phyloP scores from a whole-genome alignment of 1,284 basidiomycete species.

The Trametes sp. region DNA sequence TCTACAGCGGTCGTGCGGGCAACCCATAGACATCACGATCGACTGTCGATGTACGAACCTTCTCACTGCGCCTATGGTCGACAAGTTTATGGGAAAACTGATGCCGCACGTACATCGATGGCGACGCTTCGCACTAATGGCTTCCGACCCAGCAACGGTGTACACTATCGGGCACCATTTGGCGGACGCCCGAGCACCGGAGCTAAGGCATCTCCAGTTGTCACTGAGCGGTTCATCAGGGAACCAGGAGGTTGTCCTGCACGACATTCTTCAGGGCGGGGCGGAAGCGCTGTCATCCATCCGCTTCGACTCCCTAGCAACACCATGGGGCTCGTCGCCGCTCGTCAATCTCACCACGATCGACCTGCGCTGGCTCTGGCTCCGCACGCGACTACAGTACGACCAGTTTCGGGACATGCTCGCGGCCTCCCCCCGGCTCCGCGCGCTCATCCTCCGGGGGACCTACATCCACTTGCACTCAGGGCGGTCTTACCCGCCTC shows the following conservation, averaged over 20 bases:
- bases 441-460: slow-evolving; percentile 37
- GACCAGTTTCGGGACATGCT: slow-evolving; percentile 36
- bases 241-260: slow-evolving; percentile 35
- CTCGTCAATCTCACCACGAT: slow-evolving; percentile 33
- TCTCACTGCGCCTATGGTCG: slow-evolving; percentile 28
- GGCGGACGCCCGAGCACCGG: slow-evolving; percentile 28
- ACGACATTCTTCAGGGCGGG: slow-evolving; percentile 34
- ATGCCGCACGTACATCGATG: slow-evolving; percentile 34
- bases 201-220: slow-evolving; percentile 35
- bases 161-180: slow-evolving; percentile 30
- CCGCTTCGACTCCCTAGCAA: slow-evolving; percentile 37
- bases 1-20: slow-evolving; percentile 31
- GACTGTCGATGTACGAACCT: slow-evolving; percentile 32
- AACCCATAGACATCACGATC: slow-evolving; percentile 37
- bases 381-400: slow-evolving; percentile 35
- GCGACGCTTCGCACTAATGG: slow-evolving; percentile 33
- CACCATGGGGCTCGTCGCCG: slow-evolving; percentile 31
- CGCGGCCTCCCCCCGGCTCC: slow-evolving; percentile 33
- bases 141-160: slow-evolving; percentile 34
- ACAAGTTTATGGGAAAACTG: slow-evolving; percentile 25
- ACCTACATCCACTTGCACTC: slow-evolving; percentile 38
- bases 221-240: slow-evolving; percentile 36
- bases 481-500: slow-evolving; percentile 28
- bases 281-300: slow-evolving; percentile 35
- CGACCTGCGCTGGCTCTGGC: slow-evolving; percentile 41